Evolutionary conservation across 495 filamentous ascomycete species (phyloP), one percentile per base, ranked within the genome.

Genomic region (Penicillium parvum): DNA sequence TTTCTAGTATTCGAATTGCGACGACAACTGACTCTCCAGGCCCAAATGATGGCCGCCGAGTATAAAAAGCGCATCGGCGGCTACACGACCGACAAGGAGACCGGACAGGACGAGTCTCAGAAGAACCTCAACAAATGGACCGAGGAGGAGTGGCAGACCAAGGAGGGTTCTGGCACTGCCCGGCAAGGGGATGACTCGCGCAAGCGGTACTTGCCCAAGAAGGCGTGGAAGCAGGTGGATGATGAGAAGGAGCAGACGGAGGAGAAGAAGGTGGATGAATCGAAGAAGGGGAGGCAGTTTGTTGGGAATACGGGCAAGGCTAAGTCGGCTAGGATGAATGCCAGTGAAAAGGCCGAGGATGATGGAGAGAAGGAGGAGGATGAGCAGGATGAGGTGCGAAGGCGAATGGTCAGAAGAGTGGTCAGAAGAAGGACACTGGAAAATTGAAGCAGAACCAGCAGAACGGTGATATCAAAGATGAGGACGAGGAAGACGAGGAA

Each of bases 1-100:
- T 28, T 21, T 21, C 19, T 12, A 6, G 8, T 1, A 17, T 14
- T 19, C 23, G 12, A 3, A 17, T 28, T 40, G 15, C n/a, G 16
- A 26, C 26, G 8, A 16, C 21, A 15, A 16, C 26, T 20, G 3
- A 37, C 26, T 1, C 15, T 9, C 7, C 30, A 73, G 68, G 72
- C 68, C 0, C 69, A 76, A 64, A 60, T 76, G 55, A 74, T 69
- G 66, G 72, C 71, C 3, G 48, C 61, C 0, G 71, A 74, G 44
- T 76, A 76, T 61, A 74, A 76, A 45, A 66, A 65, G 37, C 70
- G 72, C 32, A 70, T 71, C 9, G 72, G 71, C n/a, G 57, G 50
- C 12, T 74, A 76, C 55, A 76, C 53, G 14, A 73, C 65, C 5
- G 53, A 58, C 17, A 72, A 74, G 47, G 57, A 65, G 14, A 49